Conservation (phyloP, 805 yeast genomes). For the Saccharomycopsis javanensis region DNA sequence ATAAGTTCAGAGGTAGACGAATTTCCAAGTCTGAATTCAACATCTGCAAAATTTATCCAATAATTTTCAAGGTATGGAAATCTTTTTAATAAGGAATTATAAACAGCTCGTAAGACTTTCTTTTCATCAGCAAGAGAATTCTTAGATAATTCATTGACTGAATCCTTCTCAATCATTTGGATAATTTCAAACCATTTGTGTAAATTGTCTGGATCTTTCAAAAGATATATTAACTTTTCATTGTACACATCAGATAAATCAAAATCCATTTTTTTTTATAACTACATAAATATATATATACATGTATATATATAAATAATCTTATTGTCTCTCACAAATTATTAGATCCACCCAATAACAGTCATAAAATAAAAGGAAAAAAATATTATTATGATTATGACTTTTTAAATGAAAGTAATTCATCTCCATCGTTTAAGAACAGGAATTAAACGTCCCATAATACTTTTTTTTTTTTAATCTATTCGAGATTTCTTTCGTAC, state of each 20-base stretch:
- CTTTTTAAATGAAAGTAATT: too few species aligned
- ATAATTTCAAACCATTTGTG: constrained; percentile 32
- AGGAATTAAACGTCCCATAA: too few species aligned
- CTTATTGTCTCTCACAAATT: too few species aligned
- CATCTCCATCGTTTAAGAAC: too few species aligned
- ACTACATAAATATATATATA: background rate
- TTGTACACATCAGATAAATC: constrained; percentile 1
- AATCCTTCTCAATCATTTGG: constrained; percentile 24
- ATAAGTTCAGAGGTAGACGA: constrained; percentile 30
- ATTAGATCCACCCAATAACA: too few species aligned
- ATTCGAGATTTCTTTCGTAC: too few species aligned
- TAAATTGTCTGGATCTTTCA: constrained; percentile 29
- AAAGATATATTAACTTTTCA: background rate
- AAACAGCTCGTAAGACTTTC: constrained; percentile 31
- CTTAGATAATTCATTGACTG: constrained; percentile 29
- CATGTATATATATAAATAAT: too few species aligned
- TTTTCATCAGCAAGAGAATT: constrained; percentile 26
- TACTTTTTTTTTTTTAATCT: too few species aligned
- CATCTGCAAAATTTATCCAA: constrained; percentile 47
- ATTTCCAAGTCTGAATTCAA: constrained; percentile 37
- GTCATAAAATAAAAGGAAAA: too few species aligned
- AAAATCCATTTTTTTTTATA: background rate
- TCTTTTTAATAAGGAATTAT: constrained; percentile 33
- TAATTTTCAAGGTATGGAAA: constrained; percentile 45
- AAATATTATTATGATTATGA: too few species aligned